Evolutionary conservation across 257 asterid genomes (phyloP), one percentile per base, ranked within the genome.

Genomic region (Scutellaria galericulata): DNA sequence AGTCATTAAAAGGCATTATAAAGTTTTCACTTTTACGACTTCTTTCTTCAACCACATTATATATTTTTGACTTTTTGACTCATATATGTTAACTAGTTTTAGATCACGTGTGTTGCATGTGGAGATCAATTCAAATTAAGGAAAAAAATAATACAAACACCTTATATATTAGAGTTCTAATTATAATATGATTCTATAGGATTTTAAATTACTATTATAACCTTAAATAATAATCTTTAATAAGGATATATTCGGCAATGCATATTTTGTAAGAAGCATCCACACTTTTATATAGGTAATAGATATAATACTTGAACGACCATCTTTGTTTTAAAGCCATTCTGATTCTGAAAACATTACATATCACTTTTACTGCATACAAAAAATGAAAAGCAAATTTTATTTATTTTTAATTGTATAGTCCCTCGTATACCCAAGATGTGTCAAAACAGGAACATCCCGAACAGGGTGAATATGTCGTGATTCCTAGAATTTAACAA

Each of bases 401-500:
- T 31, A 2, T 31, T 24, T 31, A 2, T 2, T 31, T 31, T 31
- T 22, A 24, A n/a, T 55, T 55, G 14, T 22, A 15, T 20, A 54
- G 37, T 20, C 58, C 10, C 37, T 35, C 31, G 64, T 11, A 48
- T 39, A 31, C 69, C 9, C 54, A 66, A 64, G 5, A 62, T 1
- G 31, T 63, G 63, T 52, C 9, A 42, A 63, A 52, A 64, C 7
- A 46, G 66, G 35, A 64, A 47, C 12, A 42, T 5, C 11, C 61
- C 47, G n/a, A 10, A 15, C 44, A 20, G 37, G 37, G 40, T n/a
- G 67, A 44, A 14, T 18, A 18, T 12, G 8, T 11, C 37, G 35
- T 52, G 64, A 50, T 37, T 75, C 27, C 56, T 58, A 71, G 46
- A 68, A 31, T 62, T 76, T 10, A 55, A 65, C 45, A 52, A 64